Evolutionary conservation across 345 rosid genomes (phyloP).

Genomic region (Iberis pinnata): DNA sequence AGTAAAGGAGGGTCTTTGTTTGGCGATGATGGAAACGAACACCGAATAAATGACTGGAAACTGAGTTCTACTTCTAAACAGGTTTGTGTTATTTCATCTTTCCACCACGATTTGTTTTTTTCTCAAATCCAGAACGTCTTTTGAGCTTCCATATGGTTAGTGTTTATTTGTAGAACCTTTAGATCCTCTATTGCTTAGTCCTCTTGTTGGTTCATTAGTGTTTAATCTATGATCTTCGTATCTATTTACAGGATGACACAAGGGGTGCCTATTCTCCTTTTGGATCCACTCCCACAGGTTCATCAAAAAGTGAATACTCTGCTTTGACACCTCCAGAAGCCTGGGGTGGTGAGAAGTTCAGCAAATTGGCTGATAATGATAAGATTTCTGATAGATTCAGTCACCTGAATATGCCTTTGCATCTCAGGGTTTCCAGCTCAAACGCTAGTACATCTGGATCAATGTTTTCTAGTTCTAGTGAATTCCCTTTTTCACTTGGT

Average conservation of each 20-base stretch:
- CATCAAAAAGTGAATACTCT: slow-evolving; percentile 66
- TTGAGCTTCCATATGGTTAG: too few relatives aligned
- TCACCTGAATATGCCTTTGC: slow-evolving; percentile 54
- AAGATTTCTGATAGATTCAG: slow-evolving; percentile 54
- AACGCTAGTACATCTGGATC: slow-evolving; percentile 55
- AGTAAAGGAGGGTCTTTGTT: slow-evolving; percentile 59
- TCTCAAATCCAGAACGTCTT: too few relatives aligned
- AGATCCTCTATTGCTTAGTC: slow-evolving; percentile 5
- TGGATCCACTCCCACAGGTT: slow-evolving; percentile 52
- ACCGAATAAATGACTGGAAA: slow-evolving; percentile 78
- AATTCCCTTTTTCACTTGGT: slow-evolving; percentile 40
- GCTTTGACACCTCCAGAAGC: slow-evolving; percentile 96
- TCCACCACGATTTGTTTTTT: too few relatives aligned
- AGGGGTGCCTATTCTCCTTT: slow-evolving; percentile 37
- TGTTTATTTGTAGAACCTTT: too few relatives aligned
- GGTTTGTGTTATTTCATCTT: too few relatives aligned
- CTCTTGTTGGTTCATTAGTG: too few relatives aligned
- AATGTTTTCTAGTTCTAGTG: slow-evolving; percentile 58
- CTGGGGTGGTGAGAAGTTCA: slow-evolving; percentile 89
- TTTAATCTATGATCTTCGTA: too few relatives aligned
- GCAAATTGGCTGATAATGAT: slow-evolving; percentile 43
- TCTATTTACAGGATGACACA: slow-evolving; percentile 67
- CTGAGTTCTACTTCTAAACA: slow-evolving; percentile 55
- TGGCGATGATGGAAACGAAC: slow-evolving; percentile 52
- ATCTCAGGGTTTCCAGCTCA: slow-evolving; percentile 47